Evolutionary conservation across 345 rosid species (phyloP).

Genomic region (Psidium guajava): DNA sequence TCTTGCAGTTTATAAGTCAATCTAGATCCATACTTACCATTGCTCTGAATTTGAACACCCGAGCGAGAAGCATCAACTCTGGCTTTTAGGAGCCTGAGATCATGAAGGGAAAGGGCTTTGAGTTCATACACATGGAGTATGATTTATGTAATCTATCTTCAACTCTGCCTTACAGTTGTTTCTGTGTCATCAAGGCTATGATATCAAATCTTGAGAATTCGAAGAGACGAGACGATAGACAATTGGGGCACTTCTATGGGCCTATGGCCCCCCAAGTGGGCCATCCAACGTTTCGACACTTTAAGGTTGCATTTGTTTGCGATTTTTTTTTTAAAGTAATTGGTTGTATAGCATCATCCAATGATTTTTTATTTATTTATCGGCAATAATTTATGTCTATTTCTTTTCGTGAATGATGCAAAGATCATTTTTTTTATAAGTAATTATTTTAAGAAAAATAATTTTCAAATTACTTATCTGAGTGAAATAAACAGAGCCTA

Average conservation of each 20-base stretch:
- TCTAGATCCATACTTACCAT: background rate
- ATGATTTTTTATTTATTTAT: too few species aligned
- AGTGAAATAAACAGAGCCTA: too few species aligned
- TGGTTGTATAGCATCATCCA: too few species aligned
- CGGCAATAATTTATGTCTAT: too few species aligned
- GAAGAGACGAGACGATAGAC: background rate
- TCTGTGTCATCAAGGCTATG: background rate
- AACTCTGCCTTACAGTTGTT: background rate
- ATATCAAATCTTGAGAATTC: background rate
- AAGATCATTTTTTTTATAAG: too few species aligned
- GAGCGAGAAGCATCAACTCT: background rate
- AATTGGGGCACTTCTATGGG: background rate
- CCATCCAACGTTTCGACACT: too few species aligned
- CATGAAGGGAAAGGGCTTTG: background rate
- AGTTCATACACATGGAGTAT: background rate
- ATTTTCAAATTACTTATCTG: too few species aligned
- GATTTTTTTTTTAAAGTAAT: too few species aligned
- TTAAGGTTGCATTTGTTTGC: too few species aligned
- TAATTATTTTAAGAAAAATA: too few species aligned
- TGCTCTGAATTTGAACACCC: background rate
- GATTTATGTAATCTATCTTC: background rate
- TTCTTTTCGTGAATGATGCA: too few species aligned
- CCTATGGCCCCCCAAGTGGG: background rate
- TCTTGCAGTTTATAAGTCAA: background rate
- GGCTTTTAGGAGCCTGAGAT: background rate